Conservation (phyloP, 1,284 basidiomycete genomes). For the Ceratobasidium sp. region DNA sequence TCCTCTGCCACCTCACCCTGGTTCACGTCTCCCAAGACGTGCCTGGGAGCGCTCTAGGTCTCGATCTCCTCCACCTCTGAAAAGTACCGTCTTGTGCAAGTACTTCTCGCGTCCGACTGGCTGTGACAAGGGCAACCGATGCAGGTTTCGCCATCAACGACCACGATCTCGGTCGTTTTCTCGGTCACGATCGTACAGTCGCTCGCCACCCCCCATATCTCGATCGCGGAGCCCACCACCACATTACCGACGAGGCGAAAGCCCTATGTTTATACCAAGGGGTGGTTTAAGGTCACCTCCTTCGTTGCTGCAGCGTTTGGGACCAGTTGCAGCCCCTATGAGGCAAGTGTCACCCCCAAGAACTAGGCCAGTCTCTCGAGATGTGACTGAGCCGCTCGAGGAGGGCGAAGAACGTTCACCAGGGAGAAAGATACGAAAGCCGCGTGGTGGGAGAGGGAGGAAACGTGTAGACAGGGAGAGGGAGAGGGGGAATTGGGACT, state of each 20-base stretch:
- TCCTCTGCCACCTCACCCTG: conserved; percentile 16
- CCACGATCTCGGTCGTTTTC: conserved; percentile 23
- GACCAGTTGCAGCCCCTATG: conserved; percentile 31
- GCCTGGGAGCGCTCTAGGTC: conserved; percentile 38
- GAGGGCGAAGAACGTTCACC: conserved; percentile 39
- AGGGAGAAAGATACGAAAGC: conserved; percentile 5
- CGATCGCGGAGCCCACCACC: conserved; percentile 22
- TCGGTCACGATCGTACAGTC: conserved; percentile 20
- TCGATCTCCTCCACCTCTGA: conserved; percentile 24
- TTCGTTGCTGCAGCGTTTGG: conserved; percentile 27
- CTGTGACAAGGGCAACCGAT: conserved; percentile 30
- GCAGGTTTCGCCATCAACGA: conserved; percentile 22
- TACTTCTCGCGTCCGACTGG: conserved; percentile 33
- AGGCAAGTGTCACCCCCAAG: conserved; percentile 15
- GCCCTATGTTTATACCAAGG: conserved; percentile 34
- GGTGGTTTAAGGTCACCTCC: conserved; percentile 33
- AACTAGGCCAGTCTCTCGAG: conserved; percentile 16
- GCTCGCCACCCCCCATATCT: conserved; percentile 20
- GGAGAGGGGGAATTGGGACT: conserved; percentile 27
- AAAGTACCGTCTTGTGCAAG: conserved; percentile 21
- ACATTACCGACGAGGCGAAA: conserved; percentile 28
- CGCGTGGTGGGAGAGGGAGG: conserved; percentile 26
- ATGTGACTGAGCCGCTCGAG: conserved; percentile 27
- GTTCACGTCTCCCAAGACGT: conserved; percentile 28
- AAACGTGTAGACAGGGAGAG: conserved; percentile 10